These are phyloP conservation scores for Leccinum subgranulosum DNA, from an alignment of 768 basidiomycete genomes.

Conservation along the genomic window DNA sequence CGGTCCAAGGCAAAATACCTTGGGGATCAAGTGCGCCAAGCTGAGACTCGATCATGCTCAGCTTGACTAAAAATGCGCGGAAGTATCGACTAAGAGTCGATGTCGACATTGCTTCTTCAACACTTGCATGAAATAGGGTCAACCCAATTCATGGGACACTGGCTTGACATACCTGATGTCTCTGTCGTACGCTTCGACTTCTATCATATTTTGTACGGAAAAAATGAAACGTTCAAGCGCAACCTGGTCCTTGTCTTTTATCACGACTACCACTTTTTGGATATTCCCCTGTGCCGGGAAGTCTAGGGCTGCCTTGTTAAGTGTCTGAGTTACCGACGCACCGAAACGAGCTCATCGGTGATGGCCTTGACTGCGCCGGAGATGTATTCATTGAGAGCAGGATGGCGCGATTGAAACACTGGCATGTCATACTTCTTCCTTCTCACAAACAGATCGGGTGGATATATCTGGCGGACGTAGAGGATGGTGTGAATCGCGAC, in stretches of 20 bases:
- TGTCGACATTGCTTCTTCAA: conserved; percentile 67
- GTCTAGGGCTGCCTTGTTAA: background rate
- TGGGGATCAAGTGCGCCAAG: conserved; percentile 56
- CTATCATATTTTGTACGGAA: conserved; percentile 77
- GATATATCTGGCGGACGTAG: conserved; percentile 88
- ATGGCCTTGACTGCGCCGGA: conserved; percentile 84
- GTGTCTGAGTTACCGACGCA: conserved; percentile 29
- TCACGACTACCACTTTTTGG: conserved; percentile 76
- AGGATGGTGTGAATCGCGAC: conserved; percentile 91
- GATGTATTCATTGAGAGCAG: conserved; percentile 83
- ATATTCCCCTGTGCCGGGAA: conserved; percentile 59
- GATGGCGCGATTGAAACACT: conserved; percentile 92
- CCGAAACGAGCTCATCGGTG: conserved; percentile 68
- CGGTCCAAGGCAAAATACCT: conserved; percentile 34
- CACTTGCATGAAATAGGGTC: conserved; percentile 39
- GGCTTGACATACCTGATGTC: conserved; percentile 52
- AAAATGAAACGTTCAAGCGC: conserved; percentile 91
- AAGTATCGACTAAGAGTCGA: conserved; percentile 70
- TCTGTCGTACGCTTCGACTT: conserved; percentile 66
- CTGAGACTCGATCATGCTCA: conserved; percentile 73
- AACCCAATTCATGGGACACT: background rate
- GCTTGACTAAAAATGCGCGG: conserved; percentile 78
- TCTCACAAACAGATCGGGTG: conserved; percentile 80
- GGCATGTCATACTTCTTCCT: conserved; percentile 88
- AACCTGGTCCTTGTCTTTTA: conserved; percentile 77